These are phyloP conservation scores for Fusarium albosuccineum DNA, from an alignment of 2,329 filamentous ascomycete genomes.

Conservation along the genomic window DNA sequence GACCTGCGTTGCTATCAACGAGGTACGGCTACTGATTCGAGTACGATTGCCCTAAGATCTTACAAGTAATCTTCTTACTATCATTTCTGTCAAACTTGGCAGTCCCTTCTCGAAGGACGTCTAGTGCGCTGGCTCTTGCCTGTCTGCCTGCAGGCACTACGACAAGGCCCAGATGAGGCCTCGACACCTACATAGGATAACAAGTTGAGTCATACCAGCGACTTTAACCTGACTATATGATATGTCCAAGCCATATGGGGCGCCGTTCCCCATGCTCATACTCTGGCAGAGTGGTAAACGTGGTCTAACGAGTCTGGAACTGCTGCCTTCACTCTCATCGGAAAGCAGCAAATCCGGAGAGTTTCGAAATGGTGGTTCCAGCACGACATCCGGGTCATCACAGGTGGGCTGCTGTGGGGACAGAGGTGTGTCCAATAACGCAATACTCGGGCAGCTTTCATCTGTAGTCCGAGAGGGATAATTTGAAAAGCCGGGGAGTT, in stretches of 20 bases:
- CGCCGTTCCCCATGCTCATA: conserved; percentile 36
- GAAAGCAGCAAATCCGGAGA: background rate
- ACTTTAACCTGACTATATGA: conserved; percentile 10
- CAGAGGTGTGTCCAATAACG: background rate
- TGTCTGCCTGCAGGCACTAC: too few relatives aligned
- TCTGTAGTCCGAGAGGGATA: conserved; percentile 1
- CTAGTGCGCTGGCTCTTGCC: too few relatives aligned
- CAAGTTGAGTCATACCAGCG: too few relatives aligned
- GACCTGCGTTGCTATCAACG: too few relatives aligned
- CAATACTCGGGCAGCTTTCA: background rate
- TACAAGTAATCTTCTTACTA: too few relatives aligned
- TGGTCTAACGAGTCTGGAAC: conserved; percentile 14
- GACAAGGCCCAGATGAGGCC: too few relatives aligned
- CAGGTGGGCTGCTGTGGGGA: background rate
- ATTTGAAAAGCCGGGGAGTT: conserved; percentile 38
- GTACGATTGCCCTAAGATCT: too few relatives aligned
- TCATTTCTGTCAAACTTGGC: too few relatives aligned
- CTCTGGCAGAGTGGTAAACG: conserved; percentile 27
- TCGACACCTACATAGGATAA: too few relatives aligned
- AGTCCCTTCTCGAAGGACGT: too few relatives aligned
- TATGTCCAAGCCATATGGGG: conserved; percentile 37
- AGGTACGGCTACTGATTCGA: too few relatives aligned
- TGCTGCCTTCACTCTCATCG: background rate
- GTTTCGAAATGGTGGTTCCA: background rate
- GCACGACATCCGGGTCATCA: background rate